Percentiles rank a stretch among this genome's conserved stretches.
These are phyloP conservation scores for Cephaloascus fragrans DNA, from an alignment of 805 yeast genomes.

Conservation along the genomic window DNA sequence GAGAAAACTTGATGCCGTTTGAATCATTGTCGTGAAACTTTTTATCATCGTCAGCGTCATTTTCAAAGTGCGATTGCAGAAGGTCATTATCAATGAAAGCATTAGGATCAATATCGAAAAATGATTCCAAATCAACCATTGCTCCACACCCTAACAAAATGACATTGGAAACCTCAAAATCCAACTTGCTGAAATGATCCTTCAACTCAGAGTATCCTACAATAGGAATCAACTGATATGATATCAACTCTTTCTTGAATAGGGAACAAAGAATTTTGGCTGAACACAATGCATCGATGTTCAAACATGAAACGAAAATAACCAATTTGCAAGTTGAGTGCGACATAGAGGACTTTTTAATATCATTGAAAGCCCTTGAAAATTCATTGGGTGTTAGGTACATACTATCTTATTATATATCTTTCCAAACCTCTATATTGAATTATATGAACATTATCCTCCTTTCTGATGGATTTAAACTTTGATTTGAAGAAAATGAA, in stretches of 20 bases:
- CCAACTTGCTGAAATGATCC: conserved; percentile 51
- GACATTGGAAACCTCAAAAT: conserved; percentile 66
- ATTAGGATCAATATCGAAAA: conserved; percentile 53
- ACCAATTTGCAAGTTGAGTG: conserved; percentile 90
- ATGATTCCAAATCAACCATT: conserved; percentile 72
- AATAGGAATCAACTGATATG: conserved; percentile 84
- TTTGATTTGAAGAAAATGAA: no score
- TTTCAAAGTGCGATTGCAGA: background rate
- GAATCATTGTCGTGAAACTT: conserved; percentile 13
- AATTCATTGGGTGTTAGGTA: conserved; percentile 65
- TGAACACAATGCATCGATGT: conserved; percentile 88
- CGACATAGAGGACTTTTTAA: conserved; percentile 64
- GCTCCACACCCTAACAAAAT: conserved; percentile 90
- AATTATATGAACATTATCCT: conserved; percentile 8
- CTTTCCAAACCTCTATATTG: background rate
- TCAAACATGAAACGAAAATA: conserved; percentile 81
- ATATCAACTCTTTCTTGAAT: conserved; percentile 73
- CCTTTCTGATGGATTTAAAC: conserved; percentile 18
- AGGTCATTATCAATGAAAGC: conserved; percentile 30
- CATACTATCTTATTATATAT: conserved; percentile 37
- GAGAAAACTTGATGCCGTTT: conserved; percentile 23
- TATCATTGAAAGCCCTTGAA: conserved; percentile 54
- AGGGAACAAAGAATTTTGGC: conserved; percentile 64
- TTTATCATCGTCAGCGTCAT: conserved; percentile 10
- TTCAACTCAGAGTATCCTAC: conserved; percentile 82